phyloP scores from a whole-genome alignment of 2,329 filamentous ascomycete species.

The Trichoderma polysporum region DNA sequence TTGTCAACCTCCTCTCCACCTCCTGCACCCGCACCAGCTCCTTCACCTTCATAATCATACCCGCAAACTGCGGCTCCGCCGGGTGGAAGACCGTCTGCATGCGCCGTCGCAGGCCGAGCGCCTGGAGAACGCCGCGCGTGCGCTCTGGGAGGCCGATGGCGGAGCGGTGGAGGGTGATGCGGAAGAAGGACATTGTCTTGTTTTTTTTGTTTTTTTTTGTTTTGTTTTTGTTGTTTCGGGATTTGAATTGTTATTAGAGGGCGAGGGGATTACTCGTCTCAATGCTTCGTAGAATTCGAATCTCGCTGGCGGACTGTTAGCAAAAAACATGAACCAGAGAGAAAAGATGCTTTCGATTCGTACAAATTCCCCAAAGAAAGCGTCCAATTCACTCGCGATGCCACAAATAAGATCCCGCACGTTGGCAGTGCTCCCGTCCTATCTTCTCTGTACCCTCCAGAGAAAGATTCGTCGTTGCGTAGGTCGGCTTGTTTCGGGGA shows the following conservation, averaged over 20 bases:
- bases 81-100: slow-evolving; percentile 88
- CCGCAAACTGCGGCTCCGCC: slow-evolving; percentile 75
- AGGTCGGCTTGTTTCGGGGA: not conserved
- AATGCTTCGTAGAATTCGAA: not conserved
- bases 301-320: not conserved
- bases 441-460: not conserved
- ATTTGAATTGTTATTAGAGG: not conserved
- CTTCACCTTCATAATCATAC: slow-evolving; percentile 92
- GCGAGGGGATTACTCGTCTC: not conserved
- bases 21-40: slow-evolving; percentile 83
- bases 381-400: not conserved
- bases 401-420: not conserved
- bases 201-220: not conserved
- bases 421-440: not conserved
- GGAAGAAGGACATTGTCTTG: slow-evolving; percentile 72
- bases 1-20: slow-evolving; percentile 64
- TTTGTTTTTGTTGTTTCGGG: not conserved
- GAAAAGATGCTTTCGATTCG: not conserved
- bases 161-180: slow-evolving; percentile 85
- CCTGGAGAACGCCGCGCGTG: slow-evolving; percentile 75
- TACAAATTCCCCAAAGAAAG: not conserved
- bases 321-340: not conserved
- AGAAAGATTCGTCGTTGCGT: not conserved
- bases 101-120: slow-evolving; percentile 81
- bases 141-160: slow-evolving; percentile 84